Evolutionary conservation across 208 protist species (phyloP).

Genomic region (Kentomonas sorsogonicus): DNA sequence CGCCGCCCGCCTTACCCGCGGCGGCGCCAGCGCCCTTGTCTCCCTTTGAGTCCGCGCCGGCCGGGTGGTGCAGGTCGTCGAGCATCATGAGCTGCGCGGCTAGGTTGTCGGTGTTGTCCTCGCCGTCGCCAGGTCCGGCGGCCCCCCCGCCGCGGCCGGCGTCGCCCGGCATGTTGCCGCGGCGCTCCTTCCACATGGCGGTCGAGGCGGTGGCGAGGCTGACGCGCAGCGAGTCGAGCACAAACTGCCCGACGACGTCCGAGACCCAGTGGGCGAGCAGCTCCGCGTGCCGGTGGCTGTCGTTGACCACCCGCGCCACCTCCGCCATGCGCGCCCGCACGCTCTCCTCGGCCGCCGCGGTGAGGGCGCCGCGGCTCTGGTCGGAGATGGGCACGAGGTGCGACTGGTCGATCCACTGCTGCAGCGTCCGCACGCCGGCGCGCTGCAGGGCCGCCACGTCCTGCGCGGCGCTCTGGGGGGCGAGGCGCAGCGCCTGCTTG

Average conservation of each 20-base stretch:
- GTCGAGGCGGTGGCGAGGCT: conserved; percentile 46
- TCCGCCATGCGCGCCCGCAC: conserved; percentile 64
- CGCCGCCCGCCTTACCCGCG: background rate
- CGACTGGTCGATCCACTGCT: conserved; percentile 78
- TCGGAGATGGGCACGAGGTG: conserved; percentile 69
- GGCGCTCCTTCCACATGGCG: conserved; percentile 27
- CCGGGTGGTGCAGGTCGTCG: too few species aligned
- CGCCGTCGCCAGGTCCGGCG: conserved; percentile 4
- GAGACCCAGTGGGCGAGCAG: conserved; percentile 48
- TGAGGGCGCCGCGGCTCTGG: conserved; percentile 62
- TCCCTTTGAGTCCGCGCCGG: too few species aligned
- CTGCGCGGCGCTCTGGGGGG: conserved; percentile 46
- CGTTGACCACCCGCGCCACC: conserved; percentile 56
- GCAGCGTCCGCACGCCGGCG: conserved; percentile 64
- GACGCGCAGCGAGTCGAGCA: conserved; percentile 63
- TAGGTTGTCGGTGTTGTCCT: background rate
- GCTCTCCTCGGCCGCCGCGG: conserved; percentile 71
- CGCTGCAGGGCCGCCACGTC: conserved; percentile 60
- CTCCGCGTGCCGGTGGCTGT: conserved; percentile 29
- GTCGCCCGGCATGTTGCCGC: conserved; percentile 20
- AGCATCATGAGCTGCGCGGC: conserved; percentile 18
- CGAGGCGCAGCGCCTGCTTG: conserved; percentile 58
- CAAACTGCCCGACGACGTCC: conserved; percentile 69
- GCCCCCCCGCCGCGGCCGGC: conserved; percentile 12
- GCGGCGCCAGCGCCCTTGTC: too few species aligned